Evolutionary conservation across 495 filamentous ascomycete genomes (phyloP).

Genomic region (Aspergillus coremiiformis): DNA sequence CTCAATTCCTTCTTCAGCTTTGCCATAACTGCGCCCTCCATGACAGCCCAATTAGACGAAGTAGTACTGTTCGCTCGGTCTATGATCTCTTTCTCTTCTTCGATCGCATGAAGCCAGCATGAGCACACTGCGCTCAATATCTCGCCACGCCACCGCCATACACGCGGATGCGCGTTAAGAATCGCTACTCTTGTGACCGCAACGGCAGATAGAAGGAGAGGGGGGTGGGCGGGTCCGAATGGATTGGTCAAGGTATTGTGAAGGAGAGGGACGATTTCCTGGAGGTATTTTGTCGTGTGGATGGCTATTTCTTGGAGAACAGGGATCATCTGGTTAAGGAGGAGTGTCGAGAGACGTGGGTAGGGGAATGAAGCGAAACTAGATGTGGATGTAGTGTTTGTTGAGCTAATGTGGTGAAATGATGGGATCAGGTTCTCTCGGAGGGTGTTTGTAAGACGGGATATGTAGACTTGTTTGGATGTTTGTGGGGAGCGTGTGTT

Average conservation of each 20-base stretch:
- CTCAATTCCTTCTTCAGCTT: constrained; percentile 43
- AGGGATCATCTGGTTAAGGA: constrained; percentile 48
- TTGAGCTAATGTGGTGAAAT: constrained; percentile 44
- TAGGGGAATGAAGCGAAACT: constrained; percentile 36
- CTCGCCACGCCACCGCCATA: constrained; percentile 59
- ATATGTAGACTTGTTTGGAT: constrained; percentile 15
- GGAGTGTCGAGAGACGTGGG: constrained; percentile 39
- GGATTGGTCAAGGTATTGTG: constrained; percentile 59
- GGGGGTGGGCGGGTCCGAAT: constrained; percentile 52
- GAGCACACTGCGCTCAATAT: constrained; percentile 55
- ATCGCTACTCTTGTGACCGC: constrained; percentile 51
- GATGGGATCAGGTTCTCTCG: constrained; percentile 39
- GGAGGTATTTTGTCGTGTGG: constrained; percentile 64
- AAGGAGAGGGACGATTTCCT: constrained; percentile 63
- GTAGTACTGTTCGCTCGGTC: neutral
- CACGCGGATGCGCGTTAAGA: constrained; percentile 64
- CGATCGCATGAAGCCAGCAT: constrained; percentile 58
- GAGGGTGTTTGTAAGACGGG: constrained; percentile 24
- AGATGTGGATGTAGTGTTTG: constrained; percentile 32
- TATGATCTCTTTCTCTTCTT: constrained; percentile 30
- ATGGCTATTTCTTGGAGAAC: constrained; percentile 58
- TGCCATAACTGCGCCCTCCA: constrained; percentile 4
- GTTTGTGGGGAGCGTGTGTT: constrained; percentile 1
- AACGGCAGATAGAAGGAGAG: constrained; percentile 47
- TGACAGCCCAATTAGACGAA: neutral